Base-by-base conservation (phyloP, 2,329 filamentous ascomycete genomes). In the Fusarium incarnatum region DNA sequence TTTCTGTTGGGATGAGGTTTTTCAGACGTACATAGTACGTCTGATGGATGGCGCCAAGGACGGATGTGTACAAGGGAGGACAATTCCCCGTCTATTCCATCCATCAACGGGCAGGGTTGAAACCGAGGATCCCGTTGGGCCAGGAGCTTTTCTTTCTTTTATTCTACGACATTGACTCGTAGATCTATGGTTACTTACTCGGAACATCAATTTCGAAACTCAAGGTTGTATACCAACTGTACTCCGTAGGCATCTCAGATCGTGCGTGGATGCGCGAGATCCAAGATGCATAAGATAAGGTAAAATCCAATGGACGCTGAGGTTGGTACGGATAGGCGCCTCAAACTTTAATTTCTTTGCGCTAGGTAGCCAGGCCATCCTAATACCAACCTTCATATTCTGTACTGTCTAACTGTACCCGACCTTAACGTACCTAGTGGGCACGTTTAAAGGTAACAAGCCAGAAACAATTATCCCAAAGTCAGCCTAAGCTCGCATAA, bases 51-150 rank as follows among this genome's bases (percentile, higher is more conserved):
- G 32, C 12, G 48, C 48, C 57, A 54, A 56, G 56, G 34, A 20
- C 48, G 44, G 48, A 32, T 44, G 16, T 62, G 32, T 34, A 48
- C 28, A 53, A 72, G 70, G 67, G 61, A 59, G 67, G 52, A 28
- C 56, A 67, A 59, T 71, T 69, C 64, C 61, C 69, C 61, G 50
- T 34, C 50, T 46, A 30, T 40, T 32, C 48, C 30, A 48, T 32
- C 48, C 25, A 48, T 28, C n/a, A 42, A 50, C 53, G 23, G 30
- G 54, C 53, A 23, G 25, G 54, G 22, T n/a, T 22, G 6, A 34
- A 22, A 23, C 18, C 15, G 18, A 30, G 22, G 20, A 57, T 30
- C 41, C 41, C 45, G 50, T 32, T 53, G 37, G 37, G 15, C 16
- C 34, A n/a, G 18, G 34, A 18, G 37, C 12, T 30, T 30, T 30